These are phyloP conservation scores for Phanerodontia chrysosporium DNA, from an alignment of 768 basidiomycete species.

Conservation along the genomic window DNA sequence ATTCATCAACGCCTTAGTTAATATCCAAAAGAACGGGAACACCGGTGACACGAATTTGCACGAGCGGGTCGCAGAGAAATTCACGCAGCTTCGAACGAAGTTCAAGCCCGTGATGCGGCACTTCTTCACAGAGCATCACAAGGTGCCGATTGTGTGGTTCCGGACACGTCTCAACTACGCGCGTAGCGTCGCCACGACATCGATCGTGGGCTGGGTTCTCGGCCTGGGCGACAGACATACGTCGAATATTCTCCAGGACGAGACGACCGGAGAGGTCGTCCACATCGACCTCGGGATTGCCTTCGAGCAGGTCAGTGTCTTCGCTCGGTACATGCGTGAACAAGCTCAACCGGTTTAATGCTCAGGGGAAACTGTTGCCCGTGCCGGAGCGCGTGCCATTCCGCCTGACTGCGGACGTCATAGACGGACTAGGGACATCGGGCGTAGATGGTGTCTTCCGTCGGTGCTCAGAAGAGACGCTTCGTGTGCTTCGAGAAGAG, in stretches of 20 bases:
- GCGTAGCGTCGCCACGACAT: conserved; percentile 88
- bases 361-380: conserved; percentile 70
- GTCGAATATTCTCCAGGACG: conserved; percentile 89
- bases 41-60: not conserved
- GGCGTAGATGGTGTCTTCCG: conserved; percentile 94
- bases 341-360: no score
- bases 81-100: conserved; percentile 25
- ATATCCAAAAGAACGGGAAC: not conserved
- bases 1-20: conserved; percentile 15
- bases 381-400: conserved; percentile 92
- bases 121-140: conserved; percentile 89
- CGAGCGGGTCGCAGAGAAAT: conserved; percentile 14
- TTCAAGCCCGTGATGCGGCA: conserved; percentile 90
- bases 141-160: conserved; percentile 88
- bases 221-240: conserved; percentile 92
- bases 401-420: conserved; percentile 88
- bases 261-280: conserved; percentile 77
- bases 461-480: conserved; percentile 89
- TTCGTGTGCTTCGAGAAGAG: conserved; percentile 82
- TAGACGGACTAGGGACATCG: conserved; percentile 89
- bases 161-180: conserved; percentile 85
- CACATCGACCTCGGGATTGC: conserved; percentile 97
- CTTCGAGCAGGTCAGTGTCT: conserved; percentile 78
- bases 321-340: no score
- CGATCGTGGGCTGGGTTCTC: conserved; percentile 89